These are phyloP conservation scores for Neonectria hederae DNA, from an alignment of 2,329 filamentous ascomycete species.

Conservation along the genomic window DNA sequence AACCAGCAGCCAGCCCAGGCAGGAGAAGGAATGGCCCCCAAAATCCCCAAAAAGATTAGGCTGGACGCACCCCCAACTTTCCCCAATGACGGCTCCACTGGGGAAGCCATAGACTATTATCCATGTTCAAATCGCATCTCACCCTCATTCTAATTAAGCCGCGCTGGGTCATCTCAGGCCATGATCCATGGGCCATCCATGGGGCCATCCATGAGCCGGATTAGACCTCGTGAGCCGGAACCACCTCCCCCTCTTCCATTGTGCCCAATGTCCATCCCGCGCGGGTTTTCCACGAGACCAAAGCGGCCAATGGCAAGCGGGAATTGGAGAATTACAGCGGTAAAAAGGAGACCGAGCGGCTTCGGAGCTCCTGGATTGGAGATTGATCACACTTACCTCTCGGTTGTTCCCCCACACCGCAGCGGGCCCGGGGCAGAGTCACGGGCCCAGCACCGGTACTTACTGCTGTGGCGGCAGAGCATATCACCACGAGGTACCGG, in stretches of 20 bases:
- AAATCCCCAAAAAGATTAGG: conserved; percentile 1
- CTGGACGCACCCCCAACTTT: background rate
- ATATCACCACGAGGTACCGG: background rate
- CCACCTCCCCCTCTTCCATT: background rate
- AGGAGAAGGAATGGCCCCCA: background rate
- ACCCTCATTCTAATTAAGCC: background rate
- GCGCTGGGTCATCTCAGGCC: no score
- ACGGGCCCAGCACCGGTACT: background rate
- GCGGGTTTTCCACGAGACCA: background rate
- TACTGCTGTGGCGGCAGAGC: background rate
- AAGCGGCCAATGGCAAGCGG: background rate
- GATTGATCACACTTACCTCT: no score
- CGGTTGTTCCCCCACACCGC: background rate
- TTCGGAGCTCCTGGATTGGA: background rate
- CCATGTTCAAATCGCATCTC: conserved; percentile 4
- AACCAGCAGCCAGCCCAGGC: no score
- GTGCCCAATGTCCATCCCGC: conserved; percentile 1
- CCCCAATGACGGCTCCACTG: background rate
- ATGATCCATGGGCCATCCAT: no score
- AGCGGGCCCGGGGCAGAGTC: background rate
- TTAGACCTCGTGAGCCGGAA: conserved; percentile 15
- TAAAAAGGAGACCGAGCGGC: conserved; percentile 3
- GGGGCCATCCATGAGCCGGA: conserved; percentile 20
- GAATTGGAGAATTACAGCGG: conserved; percentile 1
- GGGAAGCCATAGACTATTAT: no score